Evolutionary conservation across 2,329 filamentous ascomycete species (phyloP), one percentile per base, ranked within the genome.

Genomic region (Lachnellula suecica): DNA sequence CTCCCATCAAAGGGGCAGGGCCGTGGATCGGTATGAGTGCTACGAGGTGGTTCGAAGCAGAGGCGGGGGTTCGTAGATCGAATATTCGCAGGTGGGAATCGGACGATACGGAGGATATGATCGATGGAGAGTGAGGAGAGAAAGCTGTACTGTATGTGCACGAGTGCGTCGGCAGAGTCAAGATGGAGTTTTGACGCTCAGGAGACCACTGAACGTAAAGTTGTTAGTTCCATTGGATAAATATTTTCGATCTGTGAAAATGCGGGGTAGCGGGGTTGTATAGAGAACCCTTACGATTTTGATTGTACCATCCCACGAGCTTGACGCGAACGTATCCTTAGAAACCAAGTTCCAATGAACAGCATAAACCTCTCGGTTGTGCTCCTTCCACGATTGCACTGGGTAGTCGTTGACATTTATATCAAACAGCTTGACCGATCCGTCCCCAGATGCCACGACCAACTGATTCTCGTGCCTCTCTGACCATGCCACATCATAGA

Each of bases 381-480:
- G 94, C 68, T 97, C 94, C 68, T 91, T 86, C 79, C 94, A 99
- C 60, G 88, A 91, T 73, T 90, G 89, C 51, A 99, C 81, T 8
- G 94, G 94, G 67, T 94, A 97, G 40, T 92, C 69, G 54, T 87
- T 78, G 29, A 95, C 79, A 3, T 81, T 83, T 27, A 92, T 81
- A 72, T 99, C 94, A 71, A 94, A 99, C 43, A 99, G 83, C 74
- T 97, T 97, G 66, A 99, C 81, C 49, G 89, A 93, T 50, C 94
- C 94, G 73, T 99, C 94, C 59, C 94, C 94, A 61, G 89, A 92
- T 0, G 91, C 92, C 1, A 88, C 87, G 19, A 96, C 81, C 47
- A 97, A 77, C 74, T 99, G 94, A 72, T 94, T 96, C 74, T 97
- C 93, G 75, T 99, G 92, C 61, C 91, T 83, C 75, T 99, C 94